phyloP scores from a whole-genome alignment of 495 filamentous ascomycete genomes.

The Hyphodiscus hymeniophilus region DNA sequence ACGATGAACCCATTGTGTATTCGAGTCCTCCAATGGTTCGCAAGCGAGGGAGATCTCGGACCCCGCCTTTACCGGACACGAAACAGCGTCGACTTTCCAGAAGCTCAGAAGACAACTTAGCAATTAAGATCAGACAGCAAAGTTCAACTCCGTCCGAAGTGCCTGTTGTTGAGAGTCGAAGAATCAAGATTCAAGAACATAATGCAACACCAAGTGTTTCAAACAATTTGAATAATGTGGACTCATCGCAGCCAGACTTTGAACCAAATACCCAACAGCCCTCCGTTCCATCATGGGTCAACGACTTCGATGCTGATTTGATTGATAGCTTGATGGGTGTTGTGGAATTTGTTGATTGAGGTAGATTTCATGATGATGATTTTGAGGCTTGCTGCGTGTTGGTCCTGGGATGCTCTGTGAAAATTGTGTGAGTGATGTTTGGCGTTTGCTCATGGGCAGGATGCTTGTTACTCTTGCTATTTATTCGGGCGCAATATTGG shows the following conservation, averaged over 20 bases:
- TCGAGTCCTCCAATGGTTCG: slow-evolving; percentile 8
- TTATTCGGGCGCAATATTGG: neutral
- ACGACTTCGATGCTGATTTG: slow-evolving; percentile 38
- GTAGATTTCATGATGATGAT: neutral
- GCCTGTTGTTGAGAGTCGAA: neutral
- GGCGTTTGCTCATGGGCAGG: neutral
- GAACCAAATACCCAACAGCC: neutral
- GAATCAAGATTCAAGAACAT: too few species aligned
- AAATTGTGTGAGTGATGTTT: neutral
- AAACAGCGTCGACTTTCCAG: slow-evolving; percentile 10
- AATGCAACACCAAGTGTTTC: too few species aligned
- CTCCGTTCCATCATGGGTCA: slow-evolving; percentile 36
- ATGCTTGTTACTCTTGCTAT: neutral
- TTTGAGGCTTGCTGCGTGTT: neutral
- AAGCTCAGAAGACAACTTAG: too few species aligned
- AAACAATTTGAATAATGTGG: too few species aligned
- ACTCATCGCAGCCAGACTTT: neutral
- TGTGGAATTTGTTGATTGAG: slow-evolving; percentile 38
- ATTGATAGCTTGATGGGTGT: slow-evolving; percentile 38
- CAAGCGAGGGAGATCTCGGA: slow-evolving; percentile 6
- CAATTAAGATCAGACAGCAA: neutral
- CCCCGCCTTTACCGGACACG: slow-evolving; percentile 2
- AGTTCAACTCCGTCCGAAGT: neutral
- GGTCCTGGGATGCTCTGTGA: neutral
- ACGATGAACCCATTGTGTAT: slow-evolving; percentile 6